These are phyloP conservation scores for Pichia sp. DNA, from an alignment of 1,139 yeast genomes.

Conservation along the genomic window DNA sequence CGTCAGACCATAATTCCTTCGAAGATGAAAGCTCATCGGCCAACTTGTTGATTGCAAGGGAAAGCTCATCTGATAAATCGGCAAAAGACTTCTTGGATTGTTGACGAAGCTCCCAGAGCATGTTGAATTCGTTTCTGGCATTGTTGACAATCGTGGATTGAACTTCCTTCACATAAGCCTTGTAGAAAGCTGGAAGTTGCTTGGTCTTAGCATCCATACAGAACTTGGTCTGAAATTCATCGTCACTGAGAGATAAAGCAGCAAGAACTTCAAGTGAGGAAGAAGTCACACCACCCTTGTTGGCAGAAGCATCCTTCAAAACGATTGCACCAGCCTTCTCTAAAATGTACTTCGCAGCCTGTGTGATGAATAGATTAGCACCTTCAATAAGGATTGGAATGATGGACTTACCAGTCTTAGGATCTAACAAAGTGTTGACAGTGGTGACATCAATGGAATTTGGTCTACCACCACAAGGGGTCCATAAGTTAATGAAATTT, in stretches of 20 bases:
- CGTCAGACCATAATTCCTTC: constrained; percentile 80
- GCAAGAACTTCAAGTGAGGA: constrained; percentile 94
- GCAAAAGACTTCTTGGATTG: constrained; percentile 67
- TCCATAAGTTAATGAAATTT: constrained; percentile 70
- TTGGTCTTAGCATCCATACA: constrained; percentile 53
- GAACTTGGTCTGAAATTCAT: constrained; percentile 68
- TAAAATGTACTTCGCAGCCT: constrained; percentile 79
- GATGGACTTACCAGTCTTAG: constrained; percentile 65
- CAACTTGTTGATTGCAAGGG: constrained; percentile 79
- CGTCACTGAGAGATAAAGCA: constrained; percentile 85
- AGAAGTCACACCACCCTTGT: constrained; percentile 98
- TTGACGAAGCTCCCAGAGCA: constrained; percentile 73
- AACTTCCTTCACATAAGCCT: constrained; percentile 74
- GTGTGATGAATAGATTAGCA: constrained; percentile 92
- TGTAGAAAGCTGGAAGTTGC: constrained; percentile 65
- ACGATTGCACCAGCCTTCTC: constrained; percentile 83
- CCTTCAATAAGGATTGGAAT: constrained; percentile 95
- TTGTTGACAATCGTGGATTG: constrained; percentile 69
- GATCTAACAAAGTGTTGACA: constrained; percentile 65
- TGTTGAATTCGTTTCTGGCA: constrained; percentile 80
- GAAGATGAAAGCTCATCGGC: constrained; percentile 84
- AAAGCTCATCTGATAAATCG: constrained; percentile 75
- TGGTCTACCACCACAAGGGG: constrained; percentile 99
- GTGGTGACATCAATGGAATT: constrained; percentile 89
- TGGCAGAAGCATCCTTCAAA: constrained; percentile 94